These are phyloP conservation scores for Blepharisma undulans DNA, from an alignment of 169 alveolate species.

Conservation along the genomic window DNA sequence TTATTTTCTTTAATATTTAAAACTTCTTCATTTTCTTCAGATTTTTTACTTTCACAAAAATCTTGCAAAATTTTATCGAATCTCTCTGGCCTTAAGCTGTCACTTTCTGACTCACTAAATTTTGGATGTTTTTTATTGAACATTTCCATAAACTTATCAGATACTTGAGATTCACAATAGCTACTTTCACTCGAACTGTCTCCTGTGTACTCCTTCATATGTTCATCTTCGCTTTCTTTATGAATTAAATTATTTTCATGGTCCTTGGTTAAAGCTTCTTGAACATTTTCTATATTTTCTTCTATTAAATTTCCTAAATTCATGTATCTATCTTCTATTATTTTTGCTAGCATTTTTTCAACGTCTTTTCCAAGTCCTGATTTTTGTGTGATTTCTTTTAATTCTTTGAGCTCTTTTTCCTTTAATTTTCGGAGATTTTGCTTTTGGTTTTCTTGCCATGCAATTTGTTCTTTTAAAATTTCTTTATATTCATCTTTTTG, in stretches of 20 bases:
- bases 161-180: not conserved
- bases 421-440: not conserved
- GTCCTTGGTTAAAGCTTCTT: not conserved
- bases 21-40: not conserved
- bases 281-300: not conserved
- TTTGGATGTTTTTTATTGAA: not conserved
- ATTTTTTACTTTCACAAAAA: not conserved
- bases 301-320: not conserved
- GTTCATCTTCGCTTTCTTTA: not conserved
- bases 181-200: not conserved
- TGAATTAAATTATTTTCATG: not conserved
- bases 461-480: slow-evolving; percentile 4
- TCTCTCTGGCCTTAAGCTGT: not conserved
- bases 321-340: not conserved
- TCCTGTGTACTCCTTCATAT: not conserved
- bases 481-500: not conserved
- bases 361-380: not conserved
- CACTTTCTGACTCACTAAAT: not conserved
- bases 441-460: not conserved
- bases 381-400: not conserved
- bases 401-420: not conserved
- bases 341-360: not conserved
- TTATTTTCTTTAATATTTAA: not conserved
- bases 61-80: not conserved
- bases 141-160: not conserved